Conservation (phyloP, 306 rosid species). For the Echinosophora koreensis region DNA sequence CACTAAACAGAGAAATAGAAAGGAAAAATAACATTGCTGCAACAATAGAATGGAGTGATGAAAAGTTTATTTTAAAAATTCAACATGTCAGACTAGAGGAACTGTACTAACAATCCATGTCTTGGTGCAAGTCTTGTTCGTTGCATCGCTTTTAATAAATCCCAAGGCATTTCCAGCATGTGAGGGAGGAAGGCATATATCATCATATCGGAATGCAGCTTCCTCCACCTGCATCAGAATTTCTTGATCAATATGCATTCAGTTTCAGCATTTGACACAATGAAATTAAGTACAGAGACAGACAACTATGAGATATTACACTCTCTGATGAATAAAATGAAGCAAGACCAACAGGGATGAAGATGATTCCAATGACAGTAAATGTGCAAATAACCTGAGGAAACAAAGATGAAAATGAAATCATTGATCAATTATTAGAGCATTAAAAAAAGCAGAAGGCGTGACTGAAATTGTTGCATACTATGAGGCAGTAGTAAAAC, state of each 20-base stretch:
- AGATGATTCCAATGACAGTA: conserved; percentile 46
- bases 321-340: conserved; percentile 51
- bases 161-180: conserved; percentile 44
- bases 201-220: conserved; percentile 63
- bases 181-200: conserved; percentile 60
- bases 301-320: conserved; percentile 45
- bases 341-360: conserved; percentile 57
- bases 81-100: conserved; percentile 5
- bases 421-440: neutral
- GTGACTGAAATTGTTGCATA: neutral
- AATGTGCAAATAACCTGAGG: conserved; percentile 51
- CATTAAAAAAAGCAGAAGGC: conserved; percentile 11
- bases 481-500: neutral
- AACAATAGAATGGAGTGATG: neutral
- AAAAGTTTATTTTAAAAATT: conserved; percentile 15
- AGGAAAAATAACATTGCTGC: neutral
- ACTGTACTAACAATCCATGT: conserved; percentile 66
- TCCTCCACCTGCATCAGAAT: conserved; percentile 73
- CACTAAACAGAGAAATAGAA: conserved; percentile 26
- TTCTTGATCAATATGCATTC: conserved; percentile 16
- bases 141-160: conserved; percentile 60
- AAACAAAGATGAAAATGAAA: conserved; percentile 15
- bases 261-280: conserved; percentile 20
- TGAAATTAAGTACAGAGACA: neutral
- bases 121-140: conserved; percentile 73